Base-by-base conservation (phyloP, 345 rosid genomes). In the Cardamine resedifolia region DNA sequence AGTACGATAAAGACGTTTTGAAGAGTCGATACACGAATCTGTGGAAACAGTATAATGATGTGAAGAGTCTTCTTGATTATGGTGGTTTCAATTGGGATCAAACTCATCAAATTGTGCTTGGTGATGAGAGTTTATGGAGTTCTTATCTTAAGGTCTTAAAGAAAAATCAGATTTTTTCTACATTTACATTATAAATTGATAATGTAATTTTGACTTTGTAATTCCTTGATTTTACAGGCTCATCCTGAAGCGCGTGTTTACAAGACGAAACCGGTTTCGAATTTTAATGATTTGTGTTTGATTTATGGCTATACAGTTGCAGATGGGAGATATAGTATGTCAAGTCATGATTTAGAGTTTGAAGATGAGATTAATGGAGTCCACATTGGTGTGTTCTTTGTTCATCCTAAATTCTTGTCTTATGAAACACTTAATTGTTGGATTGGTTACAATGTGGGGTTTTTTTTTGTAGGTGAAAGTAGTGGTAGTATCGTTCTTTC, bases 251-350 rank as follows among this genome's bases (percentile, higher is more conserved):
- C 84, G 1, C 86, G 87, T 64, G 76, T 80, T 21, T 92, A 86
- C 78, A 89, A 82, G 87, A 85, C 89, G 11, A 92, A 89, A 76
- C 63, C 90, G 6, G 84, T 89, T 63, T 72, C 76, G 71, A 84
- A 89, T 78, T 88, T 89, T 72, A 78, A 70, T 72, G 92, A 92
- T 76, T 66, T 92, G 83, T 88, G 98, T 75, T 73, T 83, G 60
- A 84, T 89, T 64, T 88, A 81, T 82, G 98, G 90, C 59, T 82
- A 88, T 81, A 79, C 88, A 1, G 80, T 80, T 66, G 98, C 98
- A 0, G 98, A 89, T 80, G 98, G 98, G 79, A 88, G 98, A 77
- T 92, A 92, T 70, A 92, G 98, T 63, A 81, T 83, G 64, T 92
- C 98, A 62, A 89, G 95, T 74, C 96, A 92, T 80, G 98, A 92